phyloP scores from a whole-genome alignment of 768 basidiomycete species.

The Trametes maxima region DNA sequence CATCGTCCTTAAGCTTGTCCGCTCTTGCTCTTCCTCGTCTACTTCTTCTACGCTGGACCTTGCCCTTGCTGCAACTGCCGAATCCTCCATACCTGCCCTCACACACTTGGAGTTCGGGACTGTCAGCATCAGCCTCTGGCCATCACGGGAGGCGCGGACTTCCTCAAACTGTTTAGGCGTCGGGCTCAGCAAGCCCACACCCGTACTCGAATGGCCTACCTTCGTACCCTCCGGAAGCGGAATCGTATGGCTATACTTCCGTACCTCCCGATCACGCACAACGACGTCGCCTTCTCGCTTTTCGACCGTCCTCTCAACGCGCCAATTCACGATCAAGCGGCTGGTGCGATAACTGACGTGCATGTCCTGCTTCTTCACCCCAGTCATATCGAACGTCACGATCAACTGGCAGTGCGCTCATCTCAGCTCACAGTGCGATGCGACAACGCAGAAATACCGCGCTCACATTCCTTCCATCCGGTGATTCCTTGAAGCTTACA shows the following conservation, averaged over 20 bases:
- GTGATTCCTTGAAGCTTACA: slow-evolving; percentile 70
- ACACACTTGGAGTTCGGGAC: slow-evolving; percentile 49
- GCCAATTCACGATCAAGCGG: slow-evolving; percentile 68
- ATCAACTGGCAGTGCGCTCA: slow-evolving; percentile 43
- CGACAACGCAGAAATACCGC: neutral
- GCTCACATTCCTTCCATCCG: slow-evolving; percentile 58
- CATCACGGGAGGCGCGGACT: slow-evolving; percentile 66
- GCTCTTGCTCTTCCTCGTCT: slow-evolving; percentile 1
- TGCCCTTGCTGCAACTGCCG: neutral
- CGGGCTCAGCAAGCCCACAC: neutral
- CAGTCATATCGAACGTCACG: slow-evolving; percentile 70
- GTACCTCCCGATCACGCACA: slow-evolving; percentile 66
- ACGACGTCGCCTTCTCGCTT: slow-evolving; percentile 60
- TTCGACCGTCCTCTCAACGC: slow-evolving; percentile 58
- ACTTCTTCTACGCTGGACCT: neutral
- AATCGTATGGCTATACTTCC: slow-evolving; percentile 64
- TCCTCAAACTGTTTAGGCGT: slow-evolving; percentile 62
- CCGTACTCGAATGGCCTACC: slow-evolving; percentile 1
- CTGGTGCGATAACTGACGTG: slow-evolving; percentile 72
- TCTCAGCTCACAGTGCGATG: neutral
- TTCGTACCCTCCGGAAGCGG: slow-evolving; percentile 74
- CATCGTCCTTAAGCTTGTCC: slow-evolving; percentile 5
- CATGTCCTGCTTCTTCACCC: slow-evolving; percentile 71
- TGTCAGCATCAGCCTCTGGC: slow-evolving; percentile 59
- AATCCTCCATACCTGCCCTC: neutral